phyloP scores from a whole-genome alignment of 495 filamentous ascomycete genomes.

The Neurospora sp. region DNA sequence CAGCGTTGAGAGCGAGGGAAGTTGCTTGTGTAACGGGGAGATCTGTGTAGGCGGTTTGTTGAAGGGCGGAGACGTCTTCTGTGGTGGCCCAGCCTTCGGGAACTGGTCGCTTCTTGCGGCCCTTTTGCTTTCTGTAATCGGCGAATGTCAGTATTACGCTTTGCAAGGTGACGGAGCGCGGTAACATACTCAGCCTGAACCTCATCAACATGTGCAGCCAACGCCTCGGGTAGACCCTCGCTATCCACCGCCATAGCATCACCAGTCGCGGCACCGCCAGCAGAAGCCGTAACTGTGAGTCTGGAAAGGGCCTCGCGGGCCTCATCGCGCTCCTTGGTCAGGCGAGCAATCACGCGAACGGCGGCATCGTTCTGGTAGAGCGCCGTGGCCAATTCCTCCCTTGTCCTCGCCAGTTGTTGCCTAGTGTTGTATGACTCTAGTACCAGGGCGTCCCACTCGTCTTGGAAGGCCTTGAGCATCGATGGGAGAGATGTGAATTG shows the following conservation, averaged over 20 bases:
- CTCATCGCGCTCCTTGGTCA: slow-evolving; percentile 85
- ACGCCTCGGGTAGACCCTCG: slow-evolving; percentile 56
- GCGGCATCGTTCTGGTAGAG: slow-evolving; percentile 96
- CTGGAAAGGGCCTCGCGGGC: slow-evolving; percentile 85
- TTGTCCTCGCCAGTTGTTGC: slow-evolving; percentile 77
- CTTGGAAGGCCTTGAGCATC: slow-evolving; percentile 92
- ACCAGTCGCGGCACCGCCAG: slow-evolving; percentile 42
- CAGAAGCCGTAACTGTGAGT: slow-evolving; percentile 55
- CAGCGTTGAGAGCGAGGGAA: slow-evolving; percentile 58
- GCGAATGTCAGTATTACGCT: slow-evolving; percentile 10
- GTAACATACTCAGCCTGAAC: slow-evolving; percentile 63
- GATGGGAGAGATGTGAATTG: slow-evolving; percentile 94
- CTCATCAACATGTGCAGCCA: slow-evolving; percentile 65
- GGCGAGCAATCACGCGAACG: slow-evolving; percentile 78
- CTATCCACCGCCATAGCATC: slow-evolving; percentile 90
- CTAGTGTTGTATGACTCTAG: slow-evolving; percentile 82
- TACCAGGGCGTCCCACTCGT: slow-evolving; percentile 93
- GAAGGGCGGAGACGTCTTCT: slow-evolving; percentile 61
- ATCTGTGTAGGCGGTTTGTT: slow-evolving; percentile 52
- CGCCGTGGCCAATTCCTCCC: slow-evolving; percentile 86
- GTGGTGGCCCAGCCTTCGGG: slow-evolving; percentile 76
- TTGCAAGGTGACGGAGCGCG: not conserved
- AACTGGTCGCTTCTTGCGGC: slow-evolving; percentile 75
- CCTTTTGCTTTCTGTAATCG: slow-evolving; percentile 60
- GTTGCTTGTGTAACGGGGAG: slow-evolving; percentile 50